These are phyloP conservation scores for Russula sp. DNA, from an alignment of 768 basidiomycete species.

Conservation along the genomic window DNA sequence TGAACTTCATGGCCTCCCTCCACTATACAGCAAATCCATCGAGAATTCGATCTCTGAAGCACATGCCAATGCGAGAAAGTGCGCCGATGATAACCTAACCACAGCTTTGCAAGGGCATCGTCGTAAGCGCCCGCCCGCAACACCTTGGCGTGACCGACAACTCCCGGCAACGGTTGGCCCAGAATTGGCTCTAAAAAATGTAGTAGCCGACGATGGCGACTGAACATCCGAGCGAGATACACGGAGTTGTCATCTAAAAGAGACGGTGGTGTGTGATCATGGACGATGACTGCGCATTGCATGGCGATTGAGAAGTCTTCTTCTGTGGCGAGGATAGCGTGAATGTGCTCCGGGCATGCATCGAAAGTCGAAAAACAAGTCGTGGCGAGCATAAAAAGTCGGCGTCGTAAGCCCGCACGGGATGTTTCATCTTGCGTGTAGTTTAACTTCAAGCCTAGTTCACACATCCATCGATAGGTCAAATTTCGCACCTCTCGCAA, in stretches of 20 bases:
- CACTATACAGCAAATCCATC: constrained; percentile 9
- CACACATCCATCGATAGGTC: constrained; percentile 13
- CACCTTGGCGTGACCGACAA: background rate
- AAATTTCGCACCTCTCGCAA: constrained; percentile 15
- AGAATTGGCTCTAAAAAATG: constrained; percentile 12
- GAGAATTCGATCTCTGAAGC: constrained; percentile 13
- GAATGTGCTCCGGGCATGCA: constrained; percentile 1
- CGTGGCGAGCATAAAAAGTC: constrained; percentile 15
- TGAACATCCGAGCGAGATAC: constrained; percentile 6
- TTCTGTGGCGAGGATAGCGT: background rate
- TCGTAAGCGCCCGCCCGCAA: background rate
- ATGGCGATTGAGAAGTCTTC: constrained; percentile 11
- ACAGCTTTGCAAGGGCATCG: background rate
- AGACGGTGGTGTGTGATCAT: constrained; percentile 7
- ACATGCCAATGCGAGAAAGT: constrained; percentile 8
- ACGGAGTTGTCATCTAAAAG: background rate
- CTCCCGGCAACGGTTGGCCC: background rate
- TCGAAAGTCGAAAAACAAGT: constrained; percentile 25
- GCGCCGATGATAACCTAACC: constrained; percentile 6
- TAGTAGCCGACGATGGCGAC: constrained; percentile 12
- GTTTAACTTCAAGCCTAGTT: constrained; percentile 11
- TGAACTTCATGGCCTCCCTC: constrained; percentile 32
- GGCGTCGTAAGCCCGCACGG: constrained; percentile 1
- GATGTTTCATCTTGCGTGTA: constrained; percentile 4
- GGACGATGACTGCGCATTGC: constrained; percentile 17